Evolutionary conservation across 148 eudicot genomes (phyloP).

Genomic region (Beta vulgaris): DNA sequence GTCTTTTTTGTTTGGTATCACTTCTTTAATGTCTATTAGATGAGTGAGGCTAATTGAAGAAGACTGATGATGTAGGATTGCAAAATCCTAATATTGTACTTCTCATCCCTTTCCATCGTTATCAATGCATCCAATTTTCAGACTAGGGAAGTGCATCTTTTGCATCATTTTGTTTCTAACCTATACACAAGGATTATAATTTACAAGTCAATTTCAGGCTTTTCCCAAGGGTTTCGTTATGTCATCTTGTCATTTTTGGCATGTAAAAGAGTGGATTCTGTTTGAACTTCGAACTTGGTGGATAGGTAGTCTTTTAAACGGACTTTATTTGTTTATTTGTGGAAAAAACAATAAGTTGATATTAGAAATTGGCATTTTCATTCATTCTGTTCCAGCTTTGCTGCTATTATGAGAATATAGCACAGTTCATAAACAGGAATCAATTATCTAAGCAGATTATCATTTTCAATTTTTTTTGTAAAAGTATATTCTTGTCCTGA

Average conservation of each 20-base stretch:
- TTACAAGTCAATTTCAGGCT: too few species aligned
- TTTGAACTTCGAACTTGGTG: too few species aligned
- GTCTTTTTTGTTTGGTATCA: not conserved
- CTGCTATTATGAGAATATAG: not conserved
- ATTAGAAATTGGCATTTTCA: not conserved
- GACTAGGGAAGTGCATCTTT: too few species aligned
- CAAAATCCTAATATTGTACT: too few species aligned
- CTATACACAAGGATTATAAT: too few species aligned
- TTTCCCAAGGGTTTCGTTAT: not conserved
- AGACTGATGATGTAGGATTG: too few species aligned
- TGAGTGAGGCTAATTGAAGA: too few species aligned
- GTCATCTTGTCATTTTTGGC: not conserved
- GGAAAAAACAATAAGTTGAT: not conserved
- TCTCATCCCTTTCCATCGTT: too few species aligned
- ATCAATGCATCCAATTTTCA: too few species aligned
- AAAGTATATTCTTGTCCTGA: too few species aligned
- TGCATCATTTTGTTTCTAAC: too few species aligned
- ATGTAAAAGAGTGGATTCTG: not conserved
- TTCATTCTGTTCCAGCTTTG: not conserved
- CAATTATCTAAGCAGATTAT: not conserved
- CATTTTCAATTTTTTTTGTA: too few species aligned
- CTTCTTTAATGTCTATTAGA: not conserved
- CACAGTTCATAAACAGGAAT: not conserved
- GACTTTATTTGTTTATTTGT: not conserved
- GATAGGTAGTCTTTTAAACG: not conserved